Evolutionary conservation across 495 filamentous ascomycete species (phyloP).

Genomic region (Extremus antarcticus): DNA sequence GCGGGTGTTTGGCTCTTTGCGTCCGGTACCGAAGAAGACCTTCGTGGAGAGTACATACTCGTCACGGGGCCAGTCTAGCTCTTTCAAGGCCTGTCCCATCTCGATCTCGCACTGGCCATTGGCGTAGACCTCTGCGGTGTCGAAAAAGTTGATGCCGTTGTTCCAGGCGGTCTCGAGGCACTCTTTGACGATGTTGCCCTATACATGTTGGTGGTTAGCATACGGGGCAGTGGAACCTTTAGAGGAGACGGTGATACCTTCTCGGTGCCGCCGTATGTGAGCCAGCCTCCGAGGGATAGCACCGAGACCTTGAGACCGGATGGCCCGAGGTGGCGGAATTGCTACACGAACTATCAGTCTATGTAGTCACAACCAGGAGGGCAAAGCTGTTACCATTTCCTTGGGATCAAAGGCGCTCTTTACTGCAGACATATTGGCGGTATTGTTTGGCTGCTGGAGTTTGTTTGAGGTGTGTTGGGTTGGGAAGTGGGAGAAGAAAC

Average conservation of each 20-base stretch:
- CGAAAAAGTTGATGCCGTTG: slow-evolving; percentile 42
- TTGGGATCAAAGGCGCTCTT: slow-evolving; percentile 25
- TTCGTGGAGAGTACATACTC: slow-evolving; percentile 37
- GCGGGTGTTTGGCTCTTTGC: slow-evolving; percentile 41
- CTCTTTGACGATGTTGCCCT: slow-evolving; percentile 32
- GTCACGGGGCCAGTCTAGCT: slow-evolving; percentile 37
- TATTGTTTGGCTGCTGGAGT: background rate
- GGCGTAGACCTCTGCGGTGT: slow-evolving; percentile 44
- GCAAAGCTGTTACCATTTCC: slow-evolving; percentile 17
- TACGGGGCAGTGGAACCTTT: background rate
- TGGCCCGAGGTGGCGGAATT: slow-evolving; percentile 33
- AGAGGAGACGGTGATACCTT: background rate
- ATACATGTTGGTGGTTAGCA: background rate
- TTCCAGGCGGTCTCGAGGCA: slow-evolving; percentile 42
- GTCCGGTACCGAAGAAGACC: slow-evolving; percentile 22
- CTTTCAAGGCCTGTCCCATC: slow-evolving; percentile 49
- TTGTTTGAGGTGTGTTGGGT: too few relatives aligned
- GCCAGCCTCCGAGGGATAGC: slow-evolving; percentile 31
- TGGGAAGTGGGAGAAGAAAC: too few relatives aligned
- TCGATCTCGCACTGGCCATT: slow-evolving; percentile 45
- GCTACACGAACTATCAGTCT: background rate
- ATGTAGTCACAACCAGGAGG: background rate
- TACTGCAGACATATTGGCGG: slow-evolving; percentile 18
- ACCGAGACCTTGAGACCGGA: slow-evolving; percentile 34
- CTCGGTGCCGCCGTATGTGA: slow-evolving; percentile 20